phyloP scores from a whole-genome alignment of 2,329 filamentous ascomycete genomes.

The Pseudopithomyces chartarum region DNA sequence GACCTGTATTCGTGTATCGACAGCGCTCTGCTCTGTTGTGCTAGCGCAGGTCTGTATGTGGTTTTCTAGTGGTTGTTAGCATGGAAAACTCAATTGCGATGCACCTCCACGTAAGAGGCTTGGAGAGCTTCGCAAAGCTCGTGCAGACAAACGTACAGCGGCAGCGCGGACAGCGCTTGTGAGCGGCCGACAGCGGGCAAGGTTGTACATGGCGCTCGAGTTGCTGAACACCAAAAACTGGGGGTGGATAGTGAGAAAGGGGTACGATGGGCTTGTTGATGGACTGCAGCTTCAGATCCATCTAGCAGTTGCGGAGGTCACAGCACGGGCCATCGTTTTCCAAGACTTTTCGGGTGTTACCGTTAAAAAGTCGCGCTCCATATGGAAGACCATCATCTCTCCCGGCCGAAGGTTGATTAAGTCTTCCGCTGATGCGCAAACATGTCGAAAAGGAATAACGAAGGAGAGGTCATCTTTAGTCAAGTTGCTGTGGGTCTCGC shows the following conservation, averaged over 20 bases:
- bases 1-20: conserved; percentile 99
- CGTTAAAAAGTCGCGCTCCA: conserved; percentile 7
- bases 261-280: conserved; percentile 29
- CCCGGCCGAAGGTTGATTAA: conserved; percentile 26
- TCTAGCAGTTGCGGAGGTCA: conserved; percentile 33
- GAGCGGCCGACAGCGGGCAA: conserved; percentile 76
- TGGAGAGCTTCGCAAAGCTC: conserved; percentile 21
- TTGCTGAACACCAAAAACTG: conserved; percentile 28
- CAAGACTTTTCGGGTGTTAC: conserved; percentile 33
- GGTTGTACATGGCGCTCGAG: conserved; percentile 76
- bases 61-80: conserved; percentile 57
- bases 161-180: conserved; percentile 78
- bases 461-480: conserved; percentile 62
- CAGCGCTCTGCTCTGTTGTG: conserved; percentile 84
- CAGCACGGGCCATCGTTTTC: conserved; percentile 31
- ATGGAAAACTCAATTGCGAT: conserved; percentile 24
- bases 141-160: conserved; percentile 63
- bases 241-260: conserved; percentile 17
- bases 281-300: conserved; percentile 23
- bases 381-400: conserved; percentile 19
- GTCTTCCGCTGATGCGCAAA: conserved; percentile 13
- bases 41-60: conserved; percentile 59
- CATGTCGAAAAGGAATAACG: conserved; percentile 43
- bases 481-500: conserved; percentile 59
- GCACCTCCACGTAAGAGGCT: conserved; percentile 39